These are phyloP conservation scores for Flueggea neowawraea DNA, from an alignment of 441 rosid genomes.

Conservation along the genomic window DNA sequence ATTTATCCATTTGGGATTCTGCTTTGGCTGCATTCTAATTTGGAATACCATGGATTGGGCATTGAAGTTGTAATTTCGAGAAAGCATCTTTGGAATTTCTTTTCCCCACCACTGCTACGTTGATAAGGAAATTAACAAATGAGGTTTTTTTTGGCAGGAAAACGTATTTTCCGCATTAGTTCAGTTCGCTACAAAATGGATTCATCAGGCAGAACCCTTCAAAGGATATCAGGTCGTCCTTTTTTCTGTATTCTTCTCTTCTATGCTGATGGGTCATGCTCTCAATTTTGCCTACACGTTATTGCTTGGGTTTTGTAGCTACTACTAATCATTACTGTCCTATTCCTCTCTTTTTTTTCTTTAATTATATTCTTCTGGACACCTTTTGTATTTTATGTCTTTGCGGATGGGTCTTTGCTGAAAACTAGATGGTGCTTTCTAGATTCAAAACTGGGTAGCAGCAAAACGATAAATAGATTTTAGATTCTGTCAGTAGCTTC, in stretches of 20 bases:
- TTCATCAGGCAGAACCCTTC: conserved; percentile 88
- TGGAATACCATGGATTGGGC: background rate
- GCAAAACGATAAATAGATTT: no score
- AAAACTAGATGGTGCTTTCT: no score
- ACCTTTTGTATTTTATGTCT: no score
- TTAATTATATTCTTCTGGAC: no score
- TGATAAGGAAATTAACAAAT: no score
- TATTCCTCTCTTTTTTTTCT: no score
- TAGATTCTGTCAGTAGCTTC: no score
- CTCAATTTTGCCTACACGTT: background rate
- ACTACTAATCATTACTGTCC: no score
- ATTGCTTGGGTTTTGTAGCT: no score
- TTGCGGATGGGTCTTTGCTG: no score
- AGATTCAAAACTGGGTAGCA: no score
- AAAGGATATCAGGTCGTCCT: conserved; percentile 71
- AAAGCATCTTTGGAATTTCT: background rate
- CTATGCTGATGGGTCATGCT: background rate
- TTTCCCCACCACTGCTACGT: background rate
- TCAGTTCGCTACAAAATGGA: conserved; percentile 89
- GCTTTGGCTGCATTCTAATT: background rate
- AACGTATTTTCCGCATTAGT: conserved; percentile 83
- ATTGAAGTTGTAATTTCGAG: background rate
- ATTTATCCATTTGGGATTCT: background rate
- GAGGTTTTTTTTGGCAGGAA: conserved; percentile 34
- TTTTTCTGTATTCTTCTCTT: background rate